A percentile compares a stretch with the other conserved stretches of the same genome.
Conservation (phyloP, 2,329 filamentous ascomycete genomes). For the Volutella citrinella region DNA sequence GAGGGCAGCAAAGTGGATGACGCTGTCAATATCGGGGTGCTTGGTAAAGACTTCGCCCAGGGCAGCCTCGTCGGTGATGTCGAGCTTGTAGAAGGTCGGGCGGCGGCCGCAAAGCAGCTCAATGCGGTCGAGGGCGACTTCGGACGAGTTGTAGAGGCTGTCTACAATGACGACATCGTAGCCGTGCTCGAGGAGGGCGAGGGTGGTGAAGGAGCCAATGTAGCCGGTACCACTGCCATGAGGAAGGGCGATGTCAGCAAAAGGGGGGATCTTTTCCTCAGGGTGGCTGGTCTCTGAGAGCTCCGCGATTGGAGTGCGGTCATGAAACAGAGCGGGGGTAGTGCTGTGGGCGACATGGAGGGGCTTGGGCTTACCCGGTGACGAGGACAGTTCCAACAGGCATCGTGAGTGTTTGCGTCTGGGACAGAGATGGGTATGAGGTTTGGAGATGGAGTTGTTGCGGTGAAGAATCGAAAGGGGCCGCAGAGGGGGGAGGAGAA, state of each 20-base stretch:
- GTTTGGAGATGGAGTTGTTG: conserved; percentile 6
- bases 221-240: conserved; percentile 85
- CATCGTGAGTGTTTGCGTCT: conserved; percentile 50
- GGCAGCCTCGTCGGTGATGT: conserved; percentile 81
- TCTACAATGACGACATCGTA: conserved; percentile 97
- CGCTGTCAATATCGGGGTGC: conserved; percentile 92
- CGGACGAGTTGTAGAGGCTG: conserved; percentile 94
- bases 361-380: conserved; percentile 66
- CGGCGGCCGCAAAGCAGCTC: conserved; percentile 89
- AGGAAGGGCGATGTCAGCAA: conserved; percentile 18
- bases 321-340: too few species aligned
- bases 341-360: conserved; percentile 9
- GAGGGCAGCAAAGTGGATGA: conserved; percentile 97
- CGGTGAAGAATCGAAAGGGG: too few species aligned
- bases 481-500: too few species aligned
- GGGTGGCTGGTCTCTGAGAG: conserved; percentile 8
- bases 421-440: conserved; percentile 10
- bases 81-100: conserved; percentile 78
- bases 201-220: conserved; percentile 95
- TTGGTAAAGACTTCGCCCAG: conserved; percentile 85
- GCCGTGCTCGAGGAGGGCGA: conserved; percentile 87
- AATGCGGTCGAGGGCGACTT: conserved; percentile 89
- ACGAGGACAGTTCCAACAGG: conserved; percentile 83
- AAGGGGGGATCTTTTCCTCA: conserved; percentile 1
- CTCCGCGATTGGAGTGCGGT: too few species aligned